These are phyloP conservation scores for Rutstroemia sydowiana DNA, from an alignment of 2,329 filamentous ascomycete species.

Conservation along the genomic window DNA sequence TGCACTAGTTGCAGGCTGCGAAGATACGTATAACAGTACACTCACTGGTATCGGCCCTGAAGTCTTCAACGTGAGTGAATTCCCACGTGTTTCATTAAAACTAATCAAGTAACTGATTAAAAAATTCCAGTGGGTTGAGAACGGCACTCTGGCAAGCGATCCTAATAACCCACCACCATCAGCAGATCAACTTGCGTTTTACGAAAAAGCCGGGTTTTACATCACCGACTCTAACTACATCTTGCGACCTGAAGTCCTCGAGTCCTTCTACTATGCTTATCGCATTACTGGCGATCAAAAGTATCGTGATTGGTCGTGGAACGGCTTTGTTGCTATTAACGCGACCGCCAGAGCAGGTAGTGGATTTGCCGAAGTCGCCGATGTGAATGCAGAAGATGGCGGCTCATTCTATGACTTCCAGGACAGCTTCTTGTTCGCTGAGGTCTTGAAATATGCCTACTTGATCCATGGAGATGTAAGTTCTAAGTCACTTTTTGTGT, in stretches of 20 bases:
- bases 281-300: conserved; percentile 65
- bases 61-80: conserved; percentile 37
- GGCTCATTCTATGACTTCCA: conserved; percentile 61
- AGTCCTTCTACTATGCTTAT: conserved; percentile 83
- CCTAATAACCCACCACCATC: conserved; percentile 37
- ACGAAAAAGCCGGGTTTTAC: conserved; percentile 63
- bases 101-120: background rate
- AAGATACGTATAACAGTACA: conserved; percentile 62
- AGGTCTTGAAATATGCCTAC: conserved; percentile 80
- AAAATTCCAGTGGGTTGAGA: conserved; percentile 43
- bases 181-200: conserved; percentile 48
- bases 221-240: conserved; percentile 55
- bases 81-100: background rate
- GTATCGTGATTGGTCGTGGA: conserved; percentile 82
- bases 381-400: conserved; percentile 59
- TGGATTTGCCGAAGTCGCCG: conserved; percentile 56
- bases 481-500: background rate
- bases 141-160: conserved; percentile 30
- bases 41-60: conserved; percentile 73
- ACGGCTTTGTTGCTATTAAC: conserved; percentile 64
- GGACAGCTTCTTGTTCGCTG: conserved; percentile 84
- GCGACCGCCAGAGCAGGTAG: conserved; percentile 52
- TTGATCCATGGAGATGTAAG: conserved; percentile 43
- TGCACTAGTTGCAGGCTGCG: conserved; percentile 63
- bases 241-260: conserved; percentile 73